Evolutionary conservation across 1,284 basidiomycete genomes (phyloP).

Genomic region (Pseudozyma flocculosa): DNA sequence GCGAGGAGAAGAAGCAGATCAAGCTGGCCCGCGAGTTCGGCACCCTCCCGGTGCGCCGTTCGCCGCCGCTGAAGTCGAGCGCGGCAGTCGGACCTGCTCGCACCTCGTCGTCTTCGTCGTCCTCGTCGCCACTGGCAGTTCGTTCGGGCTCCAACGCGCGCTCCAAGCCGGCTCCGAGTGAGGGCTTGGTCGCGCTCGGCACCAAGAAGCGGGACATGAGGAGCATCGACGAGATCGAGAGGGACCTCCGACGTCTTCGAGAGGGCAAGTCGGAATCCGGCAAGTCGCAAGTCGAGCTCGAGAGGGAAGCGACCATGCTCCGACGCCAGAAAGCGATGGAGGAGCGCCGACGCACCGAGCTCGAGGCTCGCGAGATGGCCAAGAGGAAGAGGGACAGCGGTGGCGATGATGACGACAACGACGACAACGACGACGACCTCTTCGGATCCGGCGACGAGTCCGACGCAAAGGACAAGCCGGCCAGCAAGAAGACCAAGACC

Average conservation of each 20-base stretch:
- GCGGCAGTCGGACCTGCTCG: slow-evolving; percentile 7
- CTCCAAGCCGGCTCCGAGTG: slow-evolving; percentile 7
- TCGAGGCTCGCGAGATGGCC: slow-evolving; percentile 13
- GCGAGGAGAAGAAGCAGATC: slow-evolving; percentile 40
- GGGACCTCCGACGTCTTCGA: slow-evolving; percentile 29
- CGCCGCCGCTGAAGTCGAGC: slow-evolving; percentile 7
- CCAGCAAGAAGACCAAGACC: not conserved
- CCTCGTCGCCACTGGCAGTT: not conserved
- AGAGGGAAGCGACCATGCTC: slow-evolving; percentile 26
- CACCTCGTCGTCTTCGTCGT: slow-evolving; percentile 1
- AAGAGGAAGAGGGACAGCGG: slow-evolving; percentile 5
- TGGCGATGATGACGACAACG: too few relatives aligned
- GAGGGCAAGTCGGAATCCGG: slow-evolving; percentile 13
- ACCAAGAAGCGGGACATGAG: slow-evolving; percentile 35
- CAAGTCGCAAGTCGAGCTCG: slow-evolving; percentile 13
- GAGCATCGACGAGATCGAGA: slow-evolving; percentile 44
- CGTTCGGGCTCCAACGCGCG: slow-evolving; percentile 6
- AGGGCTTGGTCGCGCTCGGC: slow-evolving; percentile 31
- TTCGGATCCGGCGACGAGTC: slow-evolving; percentile 22
- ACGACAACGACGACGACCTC: slow-evolving; percentile 28
- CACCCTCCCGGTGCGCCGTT: slow-evolving; percentile 8
- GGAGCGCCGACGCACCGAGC: slow-evolving; percentile 20
- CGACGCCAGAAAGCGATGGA: slow-evolving; percentile 39
- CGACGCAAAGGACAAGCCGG: not conserved
- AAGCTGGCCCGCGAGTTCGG: slow-evolving; percentile 31